A percentile compares a stretch with the other conserved stretches of the same genome.
These are phyloP conservation scores for Botryotinia convoluta DNA, from an alignment of 2,329 filamentous ascomycete species.

Conservation along the genomic window DNA sequence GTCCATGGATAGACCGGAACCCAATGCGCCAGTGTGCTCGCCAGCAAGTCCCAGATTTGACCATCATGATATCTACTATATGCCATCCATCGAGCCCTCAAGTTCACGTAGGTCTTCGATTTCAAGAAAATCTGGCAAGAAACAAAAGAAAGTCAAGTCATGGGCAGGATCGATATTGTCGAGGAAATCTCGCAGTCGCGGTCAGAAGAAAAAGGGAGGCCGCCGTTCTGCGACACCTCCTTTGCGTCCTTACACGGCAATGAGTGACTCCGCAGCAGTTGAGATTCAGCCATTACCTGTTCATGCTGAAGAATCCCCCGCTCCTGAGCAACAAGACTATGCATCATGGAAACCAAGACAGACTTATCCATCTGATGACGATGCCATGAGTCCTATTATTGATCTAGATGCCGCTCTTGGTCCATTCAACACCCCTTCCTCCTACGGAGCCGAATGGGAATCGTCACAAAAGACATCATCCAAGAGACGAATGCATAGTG, in stretches of 20 bases:
- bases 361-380: constrained; percentile 50
- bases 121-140: constrained; percentile 44
- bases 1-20: constrained; percentile 39
- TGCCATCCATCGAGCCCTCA: constrained; percentile 30
- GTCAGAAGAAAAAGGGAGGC: constrained; percentile 43
- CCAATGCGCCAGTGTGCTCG: constrained; percentile 20
- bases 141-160: constrained; percentile 71
- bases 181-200: constrained; percentile 47
- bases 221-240: constrained; percentile 46
- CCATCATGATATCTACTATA: constrained; percentile 26
- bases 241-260: constrained; percentile 35
- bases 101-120: constrained; percentile 33
- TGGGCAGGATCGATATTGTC: constrained; percentile 53
- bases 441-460: constrained; percentile 63
- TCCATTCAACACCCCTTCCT: constrained; percentile 80
- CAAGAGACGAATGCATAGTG: constrained; percentile 73
- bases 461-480: constrained; percentile 59
- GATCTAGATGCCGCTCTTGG: constrained; percentile 92
- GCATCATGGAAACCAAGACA: constrained; percentile 43
- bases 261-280: constrained; percentile 30
- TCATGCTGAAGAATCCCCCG: constrained; percentile 18
- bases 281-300: constrained; percentile 24
- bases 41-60: constrained; percentile 9
- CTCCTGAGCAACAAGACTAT: constrained; percentile 33
- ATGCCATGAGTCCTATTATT: constrained; percentile 75